Conservation (phyloP, 2,329 filamentous ascomycete genomes). For the Pseudogymnoascus sp. region DNA sequence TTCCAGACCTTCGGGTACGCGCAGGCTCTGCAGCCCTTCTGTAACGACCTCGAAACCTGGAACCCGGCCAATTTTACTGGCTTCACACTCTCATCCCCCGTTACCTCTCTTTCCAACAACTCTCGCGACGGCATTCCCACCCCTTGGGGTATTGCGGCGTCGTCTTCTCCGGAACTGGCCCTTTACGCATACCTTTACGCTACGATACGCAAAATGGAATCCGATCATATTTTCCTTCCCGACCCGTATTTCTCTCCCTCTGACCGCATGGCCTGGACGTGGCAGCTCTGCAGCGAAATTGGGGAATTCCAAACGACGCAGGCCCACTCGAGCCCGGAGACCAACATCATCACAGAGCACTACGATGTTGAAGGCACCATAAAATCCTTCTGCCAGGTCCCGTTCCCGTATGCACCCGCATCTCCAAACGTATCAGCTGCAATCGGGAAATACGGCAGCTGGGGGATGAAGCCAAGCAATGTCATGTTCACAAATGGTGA, state of each 20-base stretch:
- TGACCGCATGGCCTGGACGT: background rate
- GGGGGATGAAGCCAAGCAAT: background rate
- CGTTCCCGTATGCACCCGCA: background rate
- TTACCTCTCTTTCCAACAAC: background rate
- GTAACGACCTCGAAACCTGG: background rate
- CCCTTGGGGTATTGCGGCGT: background rate
- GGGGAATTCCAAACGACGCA: background rate
- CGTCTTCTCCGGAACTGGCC: background rate
- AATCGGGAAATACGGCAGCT: background rate
- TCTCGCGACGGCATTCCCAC: background rate
- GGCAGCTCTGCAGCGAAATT: background rate
- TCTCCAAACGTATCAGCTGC: background rate
- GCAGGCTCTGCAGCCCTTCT: background rate
- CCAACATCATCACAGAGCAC: background rate
- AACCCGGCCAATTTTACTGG: background rate
- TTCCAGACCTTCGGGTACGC: background rate
- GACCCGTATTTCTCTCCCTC: background rate
- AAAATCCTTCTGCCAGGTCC: background rate
- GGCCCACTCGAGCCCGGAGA: background rate
- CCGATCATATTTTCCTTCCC: background rate
- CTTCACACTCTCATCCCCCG: background rate
- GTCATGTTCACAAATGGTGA: background rate
- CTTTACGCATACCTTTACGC: background rate
- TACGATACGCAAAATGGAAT: background rate
- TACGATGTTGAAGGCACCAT: background rate